Percentiles rank a stretch among this genome's conserved stretches.
Evolutionary conservation across 495 filamentous ascomycete species (phyloP).

Genomic region (Astrothelium macrocarpum): DNA sequence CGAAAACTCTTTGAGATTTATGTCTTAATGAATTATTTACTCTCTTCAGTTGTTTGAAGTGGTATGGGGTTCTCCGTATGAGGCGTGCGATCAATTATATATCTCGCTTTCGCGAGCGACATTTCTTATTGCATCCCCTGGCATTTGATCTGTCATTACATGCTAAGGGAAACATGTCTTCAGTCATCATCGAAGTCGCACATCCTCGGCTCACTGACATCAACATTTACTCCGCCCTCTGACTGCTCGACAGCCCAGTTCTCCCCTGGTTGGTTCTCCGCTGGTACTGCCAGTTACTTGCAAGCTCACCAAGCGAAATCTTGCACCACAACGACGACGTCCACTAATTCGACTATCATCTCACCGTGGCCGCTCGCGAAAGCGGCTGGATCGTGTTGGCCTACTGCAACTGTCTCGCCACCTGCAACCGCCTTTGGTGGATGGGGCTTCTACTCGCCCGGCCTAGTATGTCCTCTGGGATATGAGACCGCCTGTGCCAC

Average conservation of each 20-base stretch:
- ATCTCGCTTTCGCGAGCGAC: too few species aligned
- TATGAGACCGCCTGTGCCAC: background rate
- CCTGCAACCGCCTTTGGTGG: background rate
- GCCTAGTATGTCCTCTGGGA: background rate
- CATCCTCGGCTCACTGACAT: too few species aligned
- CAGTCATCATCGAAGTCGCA: too few species aligned
- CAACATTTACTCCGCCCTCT: background rate
- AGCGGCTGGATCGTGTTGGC: background rate
- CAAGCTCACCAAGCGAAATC: background rate
- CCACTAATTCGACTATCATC: background rate
- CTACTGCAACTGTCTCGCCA: background rate
- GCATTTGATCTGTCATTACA: too few species aligned
- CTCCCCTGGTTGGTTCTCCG: background rate
- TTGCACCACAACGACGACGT: background rate
- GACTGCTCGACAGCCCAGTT: background rate
- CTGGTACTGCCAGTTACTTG: background rate
- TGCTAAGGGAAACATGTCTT: too few species aligned
- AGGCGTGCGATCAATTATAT: too few species aligned
- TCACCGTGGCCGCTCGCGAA: background rate
- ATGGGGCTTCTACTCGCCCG: background rate
- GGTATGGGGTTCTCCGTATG: too few species aligned
- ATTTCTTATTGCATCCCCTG: too few species aligned
- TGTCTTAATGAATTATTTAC: too few species aligned
- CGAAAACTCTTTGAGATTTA: too few species aligned
- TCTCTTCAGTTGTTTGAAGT: too few species aligned